Base-by-base conservation (phyloP, 2,329 filamentous ascomycete species). In the Aspergillus ochraceoroseus region DNA sequence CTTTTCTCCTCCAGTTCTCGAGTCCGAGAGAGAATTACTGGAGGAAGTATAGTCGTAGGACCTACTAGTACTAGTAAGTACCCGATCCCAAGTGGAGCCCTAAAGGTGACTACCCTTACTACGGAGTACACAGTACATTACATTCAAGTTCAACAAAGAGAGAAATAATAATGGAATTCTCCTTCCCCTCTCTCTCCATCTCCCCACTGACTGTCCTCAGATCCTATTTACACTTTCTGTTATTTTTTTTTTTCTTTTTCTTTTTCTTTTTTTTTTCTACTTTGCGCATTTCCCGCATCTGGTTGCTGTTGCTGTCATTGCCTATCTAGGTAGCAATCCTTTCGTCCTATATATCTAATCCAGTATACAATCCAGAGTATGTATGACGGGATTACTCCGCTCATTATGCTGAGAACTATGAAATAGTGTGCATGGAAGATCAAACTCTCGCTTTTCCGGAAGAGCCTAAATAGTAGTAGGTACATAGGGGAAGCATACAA, bases 11-110 rank as follows among this genome's bases (percentile, higher is more conserved):
- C 19, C 14, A 12, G 36, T 2, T n/a, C n/a, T n/a, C n/a, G n/a
- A 15, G 28, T 23, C 31, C 20, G 33, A 15, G 31, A 23, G 23
- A 27, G 30, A 40, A 29, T 12, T 27, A 15, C 6, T 7, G 23
- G n/a, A 22, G 18, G 23, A 19, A 22, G n/a, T n/a, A n/a, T n/a
- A n/a, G n/a, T n/a, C n/a, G n/a, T n/a, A n/a, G n/a, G n/a, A n/a
- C n/a, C n/a, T n/a, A n/a, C n/a, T n/a, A n/a, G n/a, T n/a, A n/a
- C n/a, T n/a, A n/a, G n/a, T n/a, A n/a, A n/a, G n/a, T 22, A 22
- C 33, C 32, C 25, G 30, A 41, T 43, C 14, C 17, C 28, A 14
- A 31, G 41, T 44, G 41, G 41, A 36, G 41, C 30, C n/a, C n/a
- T 15, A 17, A 20, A 14, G 15, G 15, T 11, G 27, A 9, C 26